These are phyloP conservation scores for Fraxinus nigra DNA, from an alignment of 305 asterid genomes.

Conservation along the genomic window DNA sequence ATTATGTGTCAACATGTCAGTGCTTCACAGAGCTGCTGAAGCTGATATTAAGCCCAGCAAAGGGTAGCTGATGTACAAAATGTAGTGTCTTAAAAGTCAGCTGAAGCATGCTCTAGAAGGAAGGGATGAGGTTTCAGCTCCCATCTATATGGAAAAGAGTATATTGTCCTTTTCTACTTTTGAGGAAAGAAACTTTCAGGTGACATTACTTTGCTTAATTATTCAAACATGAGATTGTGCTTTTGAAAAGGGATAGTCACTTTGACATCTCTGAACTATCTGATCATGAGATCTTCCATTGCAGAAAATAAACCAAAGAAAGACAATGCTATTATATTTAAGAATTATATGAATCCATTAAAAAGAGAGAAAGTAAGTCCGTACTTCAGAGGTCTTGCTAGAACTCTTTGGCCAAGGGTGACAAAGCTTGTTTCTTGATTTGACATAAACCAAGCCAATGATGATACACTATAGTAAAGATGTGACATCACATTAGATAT, in stretches of 20 bases:
- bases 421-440: constrained; percentile 98
- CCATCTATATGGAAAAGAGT: not conserved
- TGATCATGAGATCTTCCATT: not conserved
- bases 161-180: not conserved
- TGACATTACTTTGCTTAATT: not conserved
- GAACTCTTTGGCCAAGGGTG: constrained; percentile 99
- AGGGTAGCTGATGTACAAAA: not conserved
- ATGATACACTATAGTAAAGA: constrained; percentile 77
- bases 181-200: not conserved
- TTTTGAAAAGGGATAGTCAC: not conserved
- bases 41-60: not conserved
- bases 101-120: not conserved
- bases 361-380: constrained; percentile 27
- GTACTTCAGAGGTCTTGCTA: constrained; percentile 94
- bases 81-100: not conserved
- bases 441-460: constrained; percentile 99
- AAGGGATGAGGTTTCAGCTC: not conserved
- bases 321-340: not conserved
- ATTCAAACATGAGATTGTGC: not conserved
- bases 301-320: not conserved
- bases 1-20: not conserved
- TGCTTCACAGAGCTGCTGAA: not conserved
- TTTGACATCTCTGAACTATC: constrained; percentile 6
- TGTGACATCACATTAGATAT: constrained; percentile 28
- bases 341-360: constrained; percentile 1